Evolutionary conservation across 306 rosid genomes (phyloP), one percentile per base, ranked within the genome.

Genomic region (Rosa rugosa): DNA sequence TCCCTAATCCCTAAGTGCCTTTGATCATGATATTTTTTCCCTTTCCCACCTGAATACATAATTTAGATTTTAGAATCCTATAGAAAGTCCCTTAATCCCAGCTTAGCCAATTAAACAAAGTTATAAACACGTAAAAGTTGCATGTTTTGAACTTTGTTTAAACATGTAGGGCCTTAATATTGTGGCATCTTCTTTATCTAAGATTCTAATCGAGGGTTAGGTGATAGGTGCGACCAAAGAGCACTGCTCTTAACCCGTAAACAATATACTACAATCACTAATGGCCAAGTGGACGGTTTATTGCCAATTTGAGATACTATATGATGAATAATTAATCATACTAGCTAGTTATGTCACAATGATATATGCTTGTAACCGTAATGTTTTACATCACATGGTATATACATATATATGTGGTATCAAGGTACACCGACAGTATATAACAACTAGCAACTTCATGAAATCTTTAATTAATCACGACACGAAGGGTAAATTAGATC

Each of bases 141-240:
- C 62, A 54, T 47, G 68, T 75, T 63, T 27, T 34, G n/a, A 6
- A 64, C 69, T 64, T 63, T 64, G 69, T 34, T 64, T 34, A 64
- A 64, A 77, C 71, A 62, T 64, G 86, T 79, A 49, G 89, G 83
- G 12, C 82, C 82, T 20, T 63, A 34, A 11, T 25, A 11, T 59
- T 3, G 38, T 5, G 49, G 51, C 41, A 51, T 78, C 62, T 45
- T 69, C 73, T 66, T 50, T 68, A 18, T 20, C 22, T 60, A 73
- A 73, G 42, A 31, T 34, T 31, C n/a, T 63, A 63, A 64, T 73
- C 44, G 47, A 62, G 11, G 53, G 36, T 25, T 60, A 8, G 71
- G 78, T 60, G 73, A 76, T 60, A 13, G 73, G 79, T 38, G 72
- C 25, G 76, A 74, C 11, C 79, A 66, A 71, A 76, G 49, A 40